Evolutionary conservation across 2,329 filamentous ascomycete species (phyloP).

Genomic region (Didymella exigua): DNA sequence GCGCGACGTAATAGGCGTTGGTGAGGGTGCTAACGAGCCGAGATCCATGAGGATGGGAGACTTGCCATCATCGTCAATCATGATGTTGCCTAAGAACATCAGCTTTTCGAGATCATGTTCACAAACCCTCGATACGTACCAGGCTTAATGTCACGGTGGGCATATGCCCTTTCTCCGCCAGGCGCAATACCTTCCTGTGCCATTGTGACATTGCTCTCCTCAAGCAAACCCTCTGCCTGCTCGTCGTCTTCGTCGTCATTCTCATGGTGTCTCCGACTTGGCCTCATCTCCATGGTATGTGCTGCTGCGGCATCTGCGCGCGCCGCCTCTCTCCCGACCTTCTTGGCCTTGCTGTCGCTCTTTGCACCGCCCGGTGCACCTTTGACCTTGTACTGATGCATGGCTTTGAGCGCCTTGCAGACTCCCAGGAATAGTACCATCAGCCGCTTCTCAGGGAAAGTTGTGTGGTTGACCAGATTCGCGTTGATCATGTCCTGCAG

Average conservation of each 20-base stretch:
- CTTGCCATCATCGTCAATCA: slow-evolving; percentile 91
- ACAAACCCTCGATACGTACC: slow-evolving; percentile 60
- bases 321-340: slow-evolving; percentile 61
- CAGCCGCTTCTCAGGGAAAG: slow-evolving; percentile 83
- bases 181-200: slow-evolving; percentile 71
- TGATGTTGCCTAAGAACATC: slow-evolving; percentile 78
- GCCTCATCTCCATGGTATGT: slow-evolving; percentile 49
- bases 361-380: slow-evolving; percentile 58
- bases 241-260: slow-evolving; percentile 70
- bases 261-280: slow-evolving; percentile 45
- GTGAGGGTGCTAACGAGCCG: slow-evolving; percentile 85
- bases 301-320: slow-evolving; percentile 59
- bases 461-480: slow-evolving; percentile 92
- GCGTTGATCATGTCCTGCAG: slow-evolving; percentile 98
- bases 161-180: slow-evolving; percentile 77
- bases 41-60: slow-evolving; percentile 97
- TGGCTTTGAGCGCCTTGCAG: slow-evolving; percentile 82
- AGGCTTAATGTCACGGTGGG: slow-evolving; percentile 96
- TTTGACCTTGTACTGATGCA: slow-evolving; percentile 84
- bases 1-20: slow-evolving; percentile 85
- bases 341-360: slow-evolving; percentile 61
- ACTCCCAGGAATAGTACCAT: slow-evolving; percentile 93
- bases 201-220: slow-evolving; percentile 72
- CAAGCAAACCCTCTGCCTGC: slow-evolving; percentile 84
- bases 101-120: slow-evolving; percentile 4